A percentile compares a stretch with the other conserved stretches of the same genome.
These are phyloP conservation scores for Hymenoscyphus occultus DNA, from an alignment of 2,329 filamentous ascomycete genomes.

Conservation along the genomic window DNA sequence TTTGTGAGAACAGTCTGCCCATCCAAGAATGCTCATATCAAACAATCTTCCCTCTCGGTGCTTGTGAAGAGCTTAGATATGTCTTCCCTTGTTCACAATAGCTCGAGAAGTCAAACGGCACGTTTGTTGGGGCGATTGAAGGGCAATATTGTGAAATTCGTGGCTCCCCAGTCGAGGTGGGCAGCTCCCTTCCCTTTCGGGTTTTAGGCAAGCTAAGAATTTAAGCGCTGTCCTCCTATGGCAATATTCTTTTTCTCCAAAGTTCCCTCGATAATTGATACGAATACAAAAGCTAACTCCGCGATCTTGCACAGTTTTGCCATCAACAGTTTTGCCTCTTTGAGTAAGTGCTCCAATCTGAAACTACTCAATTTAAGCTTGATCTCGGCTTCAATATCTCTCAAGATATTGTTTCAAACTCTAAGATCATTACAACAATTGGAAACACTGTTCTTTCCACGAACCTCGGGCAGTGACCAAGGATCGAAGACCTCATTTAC, in stretches of 20 bases:
- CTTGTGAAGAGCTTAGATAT: slow-evolving; percentile 36
- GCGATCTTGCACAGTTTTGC: slow-evolving; percentile 24
- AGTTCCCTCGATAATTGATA: too few species aligned
- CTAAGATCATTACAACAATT: slow-evolving; percentile 31
- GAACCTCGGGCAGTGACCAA: slow-evolving; percentile 29
- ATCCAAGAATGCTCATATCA: slow-evolving; percentile 38
- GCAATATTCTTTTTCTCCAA: too few species aligned
- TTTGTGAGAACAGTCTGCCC: slow-evolving; percentile 37
- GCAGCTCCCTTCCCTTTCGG: too few species aligned
- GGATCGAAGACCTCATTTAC: slow-evolving; percentile 8
- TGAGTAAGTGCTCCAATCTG: slow-evolving; percentile 35
- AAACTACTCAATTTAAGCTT: slow-evolving; percentile 35
- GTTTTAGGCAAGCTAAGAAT: too few species aligned
- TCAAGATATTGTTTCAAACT: slow-evolving; percentile 34
- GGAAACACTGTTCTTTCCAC: slow-evolving; percentile 35
- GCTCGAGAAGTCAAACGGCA: slow-evolving; percentile 33
- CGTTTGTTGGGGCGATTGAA: slow-evolving; percentile 36
- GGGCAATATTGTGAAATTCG: slow-evolving; percentile 35
- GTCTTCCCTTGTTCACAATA: slow-evolving; percentile 35
- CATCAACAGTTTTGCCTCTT: slow-evolving; percentile 37
- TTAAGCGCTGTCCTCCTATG: too few species aligned
- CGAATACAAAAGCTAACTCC: too few species aligned
- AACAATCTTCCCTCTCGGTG: slow-evolving; percentile 30
- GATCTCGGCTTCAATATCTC: slow-evolving; percentile 35
- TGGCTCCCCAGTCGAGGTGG: slow-evolving; percentile 34